Base-by-base conservation (phyloP, 495 filamentous ascomycete genomes). In the Mytilinidion resinicola region DNA sequence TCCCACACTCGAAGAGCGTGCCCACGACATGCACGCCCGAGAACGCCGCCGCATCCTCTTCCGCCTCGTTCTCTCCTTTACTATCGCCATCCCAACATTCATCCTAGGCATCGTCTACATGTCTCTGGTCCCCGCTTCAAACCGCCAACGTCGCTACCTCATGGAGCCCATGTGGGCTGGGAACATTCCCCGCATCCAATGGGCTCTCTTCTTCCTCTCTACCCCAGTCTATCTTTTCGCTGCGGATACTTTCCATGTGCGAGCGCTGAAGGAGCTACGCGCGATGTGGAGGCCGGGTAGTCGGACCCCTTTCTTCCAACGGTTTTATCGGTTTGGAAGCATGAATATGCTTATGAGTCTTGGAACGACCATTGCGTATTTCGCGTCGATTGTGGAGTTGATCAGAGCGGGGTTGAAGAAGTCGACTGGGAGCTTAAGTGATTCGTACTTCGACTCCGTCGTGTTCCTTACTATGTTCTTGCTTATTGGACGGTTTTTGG, bases 311-410 rank as follows among this genome's bases (percentile, higher is more conserved):
- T 67, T 95, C 9, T 64, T 88, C 19, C 80, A 85, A 56, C 77
- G 93, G 15, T 91, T 97, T 62, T 92, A 91, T 63, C 83, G 89
- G 12, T 97, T 97, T 64, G 92, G 92, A 12, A 96, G 91, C 72
- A 97, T 97, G 92, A 95, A 96, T 65, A 84, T 93, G 69, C 78
- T 97, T 56, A 88, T 97, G 65, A 95, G 88, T 9, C 76, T 92
- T 12, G 92, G 93, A 9, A 96, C 93, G 0, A 83, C 83, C 5
- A 88, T 96, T 47, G 92, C 92, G 1, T 97, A 96, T 66, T 76
- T 95, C 63, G 81, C 89, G 0, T 95, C 90, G 0, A 72, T 96
- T 49, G 88, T 84, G 9, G 81, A 93, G 51, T 77, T 97, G 56
- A 85, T 87, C 21, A 79, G 86, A 41, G 84, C 85, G 21, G 88